A percentile compares a stretch with the other conserved stretches of the same genome.
phyloP scores from a whole-genome alignment of 2,329 filamentous ascomycete species.

The Colletotrichum sp. region DNA sequence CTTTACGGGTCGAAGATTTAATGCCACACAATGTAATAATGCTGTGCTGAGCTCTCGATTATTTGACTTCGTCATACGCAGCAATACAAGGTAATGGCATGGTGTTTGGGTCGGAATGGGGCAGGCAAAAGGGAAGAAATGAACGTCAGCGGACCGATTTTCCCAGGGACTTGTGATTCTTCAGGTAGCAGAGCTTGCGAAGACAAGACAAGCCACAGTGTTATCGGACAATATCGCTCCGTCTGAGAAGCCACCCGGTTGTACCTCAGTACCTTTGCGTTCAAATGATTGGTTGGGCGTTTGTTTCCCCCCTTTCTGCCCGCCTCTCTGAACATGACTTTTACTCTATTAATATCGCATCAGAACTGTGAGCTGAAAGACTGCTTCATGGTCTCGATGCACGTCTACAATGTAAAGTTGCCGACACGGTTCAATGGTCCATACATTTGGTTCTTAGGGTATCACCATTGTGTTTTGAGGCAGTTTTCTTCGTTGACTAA shows the following conservation, averaged over 20 bases:
- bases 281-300: neutral
- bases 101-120: neutral
- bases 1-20: neutral
- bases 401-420: too few relatives aligned
- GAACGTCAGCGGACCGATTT: neutral
- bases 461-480: too few relatives aligned
- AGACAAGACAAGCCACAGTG: neutral
- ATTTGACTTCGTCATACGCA: accelerated
- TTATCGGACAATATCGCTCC: neutral
- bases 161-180: neutral
- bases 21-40: accelerated
- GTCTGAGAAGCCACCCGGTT: neutral
- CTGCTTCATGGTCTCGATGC: too few relatives aligned
- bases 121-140: neutral
- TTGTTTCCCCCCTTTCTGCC: neutral
- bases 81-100: neutral
- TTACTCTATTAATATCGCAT: too few relatives aligned
- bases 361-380: too few relatives aligned
- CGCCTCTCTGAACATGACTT: neutral
- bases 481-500: neutral
- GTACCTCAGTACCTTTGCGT: neutral
- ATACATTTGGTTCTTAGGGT: too few relatives aligned
- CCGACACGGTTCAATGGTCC: too few relatives aligned
- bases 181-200: neutral
- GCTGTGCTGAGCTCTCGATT: neutral